Evolutionary conservation across 2,329 filamentous ascomycete species (phyloP).

Genomic region (Monosporascus cannonballus): DNA sequence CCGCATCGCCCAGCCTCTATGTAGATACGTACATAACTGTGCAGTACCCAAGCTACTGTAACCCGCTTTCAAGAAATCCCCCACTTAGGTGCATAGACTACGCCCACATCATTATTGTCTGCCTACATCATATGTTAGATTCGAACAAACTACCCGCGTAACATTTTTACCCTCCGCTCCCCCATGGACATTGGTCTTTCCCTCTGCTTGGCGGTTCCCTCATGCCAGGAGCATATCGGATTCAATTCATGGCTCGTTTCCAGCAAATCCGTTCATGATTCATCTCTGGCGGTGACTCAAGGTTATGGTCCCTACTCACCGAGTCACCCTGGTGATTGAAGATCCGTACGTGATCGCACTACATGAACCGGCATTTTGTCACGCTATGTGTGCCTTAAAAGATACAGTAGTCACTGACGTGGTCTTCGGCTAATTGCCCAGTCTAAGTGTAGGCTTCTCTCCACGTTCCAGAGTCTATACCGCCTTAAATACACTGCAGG

Average conservation of each 20-base stretch:
- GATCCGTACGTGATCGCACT: no score
- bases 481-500: background rate
- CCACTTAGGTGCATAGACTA: background rate
- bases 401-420: background rate
- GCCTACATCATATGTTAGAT: background rate
- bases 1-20: constrained; percentile 4
- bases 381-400: no score
- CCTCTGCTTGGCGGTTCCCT: background rate
- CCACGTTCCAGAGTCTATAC: background rate
- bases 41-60: no score
- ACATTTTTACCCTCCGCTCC: background rate
- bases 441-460: background rate
- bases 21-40: no score
- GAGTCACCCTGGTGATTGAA: no score
- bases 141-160: background rate
- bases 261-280: background rate
- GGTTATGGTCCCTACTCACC: no score
- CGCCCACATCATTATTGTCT: background rate
- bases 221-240: background rate
- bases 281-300: no score
- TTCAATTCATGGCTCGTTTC: background rate
- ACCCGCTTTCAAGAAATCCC: background rate
- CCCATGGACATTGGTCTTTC: background rate
- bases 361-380: no score
- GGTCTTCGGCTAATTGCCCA: background rate